phyloP scores from a whole-genome alignment of 139 green algal species.

The Microglena sp. region DNA sequence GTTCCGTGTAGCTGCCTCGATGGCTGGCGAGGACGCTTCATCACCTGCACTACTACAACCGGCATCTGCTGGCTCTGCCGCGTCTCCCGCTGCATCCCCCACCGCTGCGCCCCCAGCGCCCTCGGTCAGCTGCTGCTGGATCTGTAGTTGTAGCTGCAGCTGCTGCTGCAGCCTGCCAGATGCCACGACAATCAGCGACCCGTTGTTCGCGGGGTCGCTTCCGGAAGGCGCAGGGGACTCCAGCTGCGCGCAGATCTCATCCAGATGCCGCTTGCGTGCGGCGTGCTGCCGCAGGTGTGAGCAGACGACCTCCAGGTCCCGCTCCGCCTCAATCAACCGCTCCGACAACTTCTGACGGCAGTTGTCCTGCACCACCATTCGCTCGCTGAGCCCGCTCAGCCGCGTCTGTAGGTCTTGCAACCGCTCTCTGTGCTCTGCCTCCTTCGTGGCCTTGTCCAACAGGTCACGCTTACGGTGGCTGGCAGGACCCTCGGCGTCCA shows the following conservation, averaged over 20 bases:
- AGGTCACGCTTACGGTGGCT: slow-evolving; percentile 50
- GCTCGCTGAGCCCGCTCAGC: slow-evolving; percentile 19
- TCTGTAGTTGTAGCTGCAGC: neutral
- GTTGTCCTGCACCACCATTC: slow-evolving; percentile 21
- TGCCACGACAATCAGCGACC: slow-evolving; percentile 15
- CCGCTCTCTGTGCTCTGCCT: slow-evolving; percentile 70
- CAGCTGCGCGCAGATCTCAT: slow-evolving; percentile 37
- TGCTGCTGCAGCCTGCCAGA: slow-evolving; percentile 15
- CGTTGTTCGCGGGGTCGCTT: slow-evolving; percentile 12
- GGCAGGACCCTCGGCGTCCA: slow-evolving; percentile 17
- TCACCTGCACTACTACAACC: neutral
- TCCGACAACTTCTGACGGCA: slow-evolving; percentile 5
- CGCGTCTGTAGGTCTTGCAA: slow-evolving; percentile 30
- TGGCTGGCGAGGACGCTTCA: neutral
- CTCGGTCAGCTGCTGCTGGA: neutral
- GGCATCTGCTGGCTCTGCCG: neutral
- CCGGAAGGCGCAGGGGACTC: slow-evolving; percentile 15
- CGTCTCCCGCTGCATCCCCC: neutral
- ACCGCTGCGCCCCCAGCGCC: neutral
- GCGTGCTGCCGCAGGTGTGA: slow-evolving; percentile 32
- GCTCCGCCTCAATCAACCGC: slow-evolving; percentile 20
- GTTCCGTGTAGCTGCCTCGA: no score
- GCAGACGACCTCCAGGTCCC: slow-evolving; percentile 28
- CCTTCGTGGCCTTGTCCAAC: slow-evolving; percentile 70
- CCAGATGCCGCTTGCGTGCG: slow-evolving; percentile 33